Conservation (phyloP, 2,329 filamentous ascomycete genomes). For the Trichophyton mentagrophytes region DNA sequence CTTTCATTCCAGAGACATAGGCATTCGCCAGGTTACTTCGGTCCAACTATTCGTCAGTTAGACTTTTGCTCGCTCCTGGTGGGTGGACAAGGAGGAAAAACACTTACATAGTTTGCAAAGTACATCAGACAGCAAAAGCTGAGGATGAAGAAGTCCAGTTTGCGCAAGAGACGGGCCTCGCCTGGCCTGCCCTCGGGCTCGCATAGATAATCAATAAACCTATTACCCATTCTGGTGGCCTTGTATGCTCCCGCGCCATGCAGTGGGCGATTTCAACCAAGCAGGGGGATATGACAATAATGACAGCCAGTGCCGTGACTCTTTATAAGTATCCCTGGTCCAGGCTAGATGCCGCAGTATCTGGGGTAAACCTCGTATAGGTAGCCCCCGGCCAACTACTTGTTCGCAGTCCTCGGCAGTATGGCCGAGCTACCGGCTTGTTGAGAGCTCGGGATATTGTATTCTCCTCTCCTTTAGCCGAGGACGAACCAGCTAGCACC, state of each 20-base stretch:
- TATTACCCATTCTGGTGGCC: constrained; percentile 1
- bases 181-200: constrained; percentile 12
- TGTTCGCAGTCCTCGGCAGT: not conserved
- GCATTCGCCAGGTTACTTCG: constrained; percentile 34
- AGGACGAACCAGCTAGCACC: not conserved
- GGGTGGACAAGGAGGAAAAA: not conserved
- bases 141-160: constrained; percentile 39
- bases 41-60: constrained; percentile 22
- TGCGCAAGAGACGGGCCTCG: constrained; percentile 29
- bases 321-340: not conserved
- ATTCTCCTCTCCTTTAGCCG: not conserved
- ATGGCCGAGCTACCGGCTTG: not conserved
- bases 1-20: constrained; percentile 28
- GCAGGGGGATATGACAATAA: not conserved
- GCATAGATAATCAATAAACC: constrained; percentile 13
- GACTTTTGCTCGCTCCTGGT: not conserved
- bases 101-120: constrained; percentile 30
- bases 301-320: not conserved
- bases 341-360: not conserved
- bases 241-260: not conserved
- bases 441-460: not conserved
- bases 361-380: not conserved
- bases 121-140: constrained; percentile 34
- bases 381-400: not conserved
- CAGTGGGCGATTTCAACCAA: not conserved